Percentiles rank a stretch among this genome's conserved stretches.
These are phyloP conservation scores for Elaeis guineensis DNA, from an alignment of 176 grass and related monocot species.

Conservation along the genomic window DNA sequence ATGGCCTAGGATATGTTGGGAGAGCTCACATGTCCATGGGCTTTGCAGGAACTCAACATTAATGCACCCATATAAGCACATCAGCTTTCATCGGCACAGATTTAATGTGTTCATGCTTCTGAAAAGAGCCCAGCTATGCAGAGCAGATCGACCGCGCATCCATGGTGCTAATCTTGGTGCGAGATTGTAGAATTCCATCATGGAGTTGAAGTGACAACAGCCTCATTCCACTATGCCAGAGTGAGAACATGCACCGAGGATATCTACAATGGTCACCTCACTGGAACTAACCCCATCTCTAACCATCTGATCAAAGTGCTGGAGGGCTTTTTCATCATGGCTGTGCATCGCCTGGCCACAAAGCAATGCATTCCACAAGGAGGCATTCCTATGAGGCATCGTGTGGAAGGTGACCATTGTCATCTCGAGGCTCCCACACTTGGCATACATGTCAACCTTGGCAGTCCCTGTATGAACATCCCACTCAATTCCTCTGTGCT, in stretches of 20 bases:
- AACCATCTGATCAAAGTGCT: conserved; percentile 33
- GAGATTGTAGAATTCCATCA: conserved; percentile 27
- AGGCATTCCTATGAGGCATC: conserved; percentile 37
- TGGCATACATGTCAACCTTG: conserved; percentile 36
- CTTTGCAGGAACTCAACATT: conserved; percentile 37
- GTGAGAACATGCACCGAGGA: conserved; percentile 38
- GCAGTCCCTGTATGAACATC: conserved; percentile 45
- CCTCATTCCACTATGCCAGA: conserved; percentile 39
- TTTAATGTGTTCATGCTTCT: conserved; percentile 33
- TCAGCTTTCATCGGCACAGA: conserved; percentile 30
- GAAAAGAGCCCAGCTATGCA: conserved; percentile 33
- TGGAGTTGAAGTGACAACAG: conserved; percentile 17
- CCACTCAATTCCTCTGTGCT: conserved; percentile 33
- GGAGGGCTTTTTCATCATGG: conserved; percentile 22
- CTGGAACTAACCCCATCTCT: conserved; percentile 17
- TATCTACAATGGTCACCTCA: conserved; percentile 32
- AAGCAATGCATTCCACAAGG: conserved; percentile 44
- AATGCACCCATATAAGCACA: conserved; percentile 34
- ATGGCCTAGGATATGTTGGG: conserved; percentile 25
- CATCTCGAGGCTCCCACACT: conserved; percentile 35
- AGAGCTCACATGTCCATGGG: conserved; percentile 25
- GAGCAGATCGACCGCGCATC: conserved; percentile 51
- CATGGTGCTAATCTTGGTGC: conserved; percentile 30
- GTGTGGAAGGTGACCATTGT: conserved; percentile 28
- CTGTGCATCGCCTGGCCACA: conserved; percentile 35